These are phyloP conservation scores for Cyclotella cryptica DNA, from an alignment of 108 stramenopile species.

Conservation along the genomic window DNA sequence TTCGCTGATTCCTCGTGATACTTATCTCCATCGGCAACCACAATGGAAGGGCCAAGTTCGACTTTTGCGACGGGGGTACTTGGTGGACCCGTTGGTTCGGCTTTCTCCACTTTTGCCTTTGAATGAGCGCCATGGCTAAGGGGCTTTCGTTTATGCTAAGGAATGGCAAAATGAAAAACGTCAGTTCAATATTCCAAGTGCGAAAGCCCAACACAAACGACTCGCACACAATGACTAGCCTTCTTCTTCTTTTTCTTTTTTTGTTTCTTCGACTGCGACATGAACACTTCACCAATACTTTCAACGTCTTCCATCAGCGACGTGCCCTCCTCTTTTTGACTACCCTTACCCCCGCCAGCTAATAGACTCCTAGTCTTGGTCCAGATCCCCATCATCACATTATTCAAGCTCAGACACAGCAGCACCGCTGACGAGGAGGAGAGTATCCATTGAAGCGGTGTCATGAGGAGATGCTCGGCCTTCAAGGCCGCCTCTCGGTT, in stretches of 20 bases:
- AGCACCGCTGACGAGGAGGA: not conserved
- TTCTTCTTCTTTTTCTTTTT: constrained; percentile 45
- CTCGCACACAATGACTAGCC: constrained; percentile 8
- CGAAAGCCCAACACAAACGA: not conserved
- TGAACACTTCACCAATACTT: not conserved
- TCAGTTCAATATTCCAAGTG: not conserved
- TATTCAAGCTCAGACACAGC: not conserved
- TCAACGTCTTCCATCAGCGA: not conserved
- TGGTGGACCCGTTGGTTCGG: too few species aligned
- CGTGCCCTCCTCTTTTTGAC: too few species aligned
- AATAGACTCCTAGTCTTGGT: too few species aligned
- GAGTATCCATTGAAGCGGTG: not conserved
- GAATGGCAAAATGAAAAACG: not conserved
- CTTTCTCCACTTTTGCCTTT: too few species aligned
- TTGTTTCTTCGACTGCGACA: constrained; percentile 30
- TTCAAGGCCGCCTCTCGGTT: not conserved
- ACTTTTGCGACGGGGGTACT: too few species aligned
- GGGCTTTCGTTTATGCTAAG: constrained; percentile 2
- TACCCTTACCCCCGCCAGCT: too few species aligned
- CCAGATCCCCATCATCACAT: not conserved
- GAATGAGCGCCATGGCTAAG: not conserved
- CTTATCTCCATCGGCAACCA: too few species aligned
- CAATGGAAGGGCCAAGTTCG: too few species aligned
- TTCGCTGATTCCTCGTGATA: too few species aligned
- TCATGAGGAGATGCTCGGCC: not conserved